Conservation (phyloP, 2,329 filamentous ascomycete species). For the Leptographium lundbergii region DNA sequence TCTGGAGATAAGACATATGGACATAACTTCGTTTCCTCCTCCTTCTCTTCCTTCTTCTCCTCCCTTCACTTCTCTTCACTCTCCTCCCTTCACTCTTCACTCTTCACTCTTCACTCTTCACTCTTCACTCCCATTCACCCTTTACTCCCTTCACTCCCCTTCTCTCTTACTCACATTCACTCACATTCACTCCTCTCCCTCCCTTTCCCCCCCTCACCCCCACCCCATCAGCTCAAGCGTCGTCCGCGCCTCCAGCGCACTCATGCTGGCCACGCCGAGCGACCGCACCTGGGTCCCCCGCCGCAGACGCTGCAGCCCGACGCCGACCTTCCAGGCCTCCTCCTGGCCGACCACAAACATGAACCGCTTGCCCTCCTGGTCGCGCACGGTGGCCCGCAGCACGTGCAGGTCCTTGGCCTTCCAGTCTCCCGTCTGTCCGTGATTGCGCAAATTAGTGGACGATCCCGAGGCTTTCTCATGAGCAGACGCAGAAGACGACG, state of each 20-base stretch:
- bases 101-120: neutral
- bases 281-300: slow-evolving; percentile 47
- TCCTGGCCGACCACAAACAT: slow-evolving; percentile 52
- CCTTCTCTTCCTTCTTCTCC: neutral
- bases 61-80: neutral
- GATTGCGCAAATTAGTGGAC: slow-evolving; percentile 24
- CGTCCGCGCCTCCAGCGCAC: slow-evolving; percentile 37
- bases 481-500: slow-evolving; percentile 9
- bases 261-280: slow-evolving; percentile 45
- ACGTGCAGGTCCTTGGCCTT: slow-evolving; percentile 46
- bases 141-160: neutral
- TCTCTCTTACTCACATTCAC: neutral
- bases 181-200: neutral
- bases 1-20: slow-evolving; percentile 3
- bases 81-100: neutral
- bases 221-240: slow-evolving; percentile 49
- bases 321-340: slow-evolving; percentile 55
- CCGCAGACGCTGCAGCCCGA: slow-evolving; percentile 47
- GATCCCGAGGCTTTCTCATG: slow-evolving; percentile 10
- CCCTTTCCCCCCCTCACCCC: slow-evolving; percentile 14
- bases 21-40: neutral
- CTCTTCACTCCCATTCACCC: neutral
- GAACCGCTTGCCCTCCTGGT: slow-evolving; percentile 54
- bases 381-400: slow-evolving; percentile 49
- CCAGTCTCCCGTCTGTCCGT: slow-evolving; percentile 34